Evolutionary conservation across 805 yeast genomes (phyloP).

Genomic region (Maudiozyma turicensis): DNA sequence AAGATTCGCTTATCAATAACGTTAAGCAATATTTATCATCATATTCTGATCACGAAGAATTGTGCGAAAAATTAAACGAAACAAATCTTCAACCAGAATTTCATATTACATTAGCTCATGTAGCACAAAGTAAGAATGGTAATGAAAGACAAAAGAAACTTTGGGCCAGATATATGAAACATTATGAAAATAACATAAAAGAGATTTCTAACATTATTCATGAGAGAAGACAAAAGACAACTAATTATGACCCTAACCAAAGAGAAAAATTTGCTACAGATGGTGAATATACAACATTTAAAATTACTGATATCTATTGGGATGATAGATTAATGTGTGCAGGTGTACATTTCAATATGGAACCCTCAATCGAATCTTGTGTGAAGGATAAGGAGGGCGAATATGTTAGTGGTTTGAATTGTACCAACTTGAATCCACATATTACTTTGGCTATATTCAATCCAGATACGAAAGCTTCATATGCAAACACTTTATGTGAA

Average conservation of each 20-base stretch:
- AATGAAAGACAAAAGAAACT: conserved; percentile 15
- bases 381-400: conserved; percentile 9
- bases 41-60: background rate
- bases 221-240: background rate
- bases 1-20: conserved; percentile 6
- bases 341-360: conserved; percentile 30
- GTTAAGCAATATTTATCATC: conserved; percentile 3
- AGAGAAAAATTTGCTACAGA: conserved; percentile 4
- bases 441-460: conserved; percentile 60
- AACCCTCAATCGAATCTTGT: conserved; percentile 3
- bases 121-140: conserved; percentile 26
- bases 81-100: conserved; percentile 43
- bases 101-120: conserved; percentile 62
- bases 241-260: conserved; percentile 1
- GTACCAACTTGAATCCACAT: conserved; percentile 46
- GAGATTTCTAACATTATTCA: background rate
- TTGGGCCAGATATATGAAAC: conserved; percentile 22
- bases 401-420: conserved; percentile 12
- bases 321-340: conserved; percentile 45
- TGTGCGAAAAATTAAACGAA: conserved; percentile 3
- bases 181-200: conserved; percentile 12
- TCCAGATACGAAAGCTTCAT: conserved; percentile 38
- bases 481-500: conserved; percentile 39
- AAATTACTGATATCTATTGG: conserved; percentile 39
- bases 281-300: conserved; percentile 32